Evolutionary conservation across 2,329 filamentous ascomycete species (phyloP).

Genomic region (Scedosporium dehoogii): DNA sequence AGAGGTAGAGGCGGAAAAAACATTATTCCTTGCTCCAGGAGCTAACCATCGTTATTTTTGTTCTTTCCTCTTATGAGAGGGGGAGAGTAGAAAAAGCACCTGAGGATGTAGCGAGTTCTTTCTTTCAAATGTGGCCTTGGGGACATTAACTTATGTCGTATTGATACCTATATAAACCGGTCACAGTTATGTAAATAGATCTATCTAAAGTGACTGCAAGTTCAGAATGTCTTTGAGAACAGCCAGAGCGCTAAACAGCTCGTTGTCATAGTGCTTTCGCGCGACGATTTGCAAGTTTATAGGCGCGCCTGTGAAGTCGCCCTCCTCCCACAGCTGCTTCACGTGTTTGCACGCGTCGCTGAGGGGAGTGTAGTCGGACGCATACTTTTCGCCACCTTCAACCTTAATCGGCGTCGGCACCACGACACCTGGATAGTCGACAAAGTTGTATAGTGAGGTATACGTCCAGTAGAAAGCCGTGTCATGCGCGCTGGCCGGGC

Average conservation of each 20-base stretch:
- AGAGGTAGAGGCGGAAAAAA: no score
- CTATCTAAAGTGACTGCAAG: not conserved
- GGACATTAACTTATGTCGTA: no score
- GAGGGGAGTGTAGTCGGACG: constrained; percentile 14
- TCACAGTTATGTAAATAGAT: no score
- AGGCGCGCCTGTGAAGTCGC: constrained; percentile 23
- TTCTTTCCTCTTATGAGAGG: no score
- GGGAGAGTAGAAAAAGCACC: no score
- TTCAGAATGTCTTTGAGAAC: constrained; percentile 12
- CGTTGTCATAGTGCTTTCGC: constrained; percentile 23
- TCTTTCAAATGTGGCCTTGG: no score
- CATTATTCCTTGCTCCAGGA: no score
- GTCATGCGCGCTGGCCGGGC: constrained; percentile 26
- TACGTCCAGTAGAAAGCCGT: constrained; percentile 26
- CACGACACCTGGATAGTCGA: constrained; percentile 25
- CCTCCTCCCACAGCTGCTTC: constrained; percentile 20
- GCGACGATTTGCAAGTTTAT: constrained; percentile 23
- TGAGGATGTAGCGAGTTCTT: no score
- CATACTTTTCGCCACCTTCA: constrained; percentile 18
- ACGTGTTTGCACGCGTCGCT: constrained; percentile 20
- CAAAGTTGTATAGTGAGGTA: constrained; percentile 25
- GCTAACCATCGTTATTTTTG: no score
- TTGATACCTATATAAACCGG: no score
- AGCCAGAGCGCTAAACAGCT: constrained; percentile 20
- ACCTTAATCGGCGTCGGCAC: constrained; percentile 23